Percentiles rank a stretch among this genome's conserved stretches.
Evolutionary conservation across 208 protist genomes (phyloP).

Genomic region (Polymyxa betae): DNA sequence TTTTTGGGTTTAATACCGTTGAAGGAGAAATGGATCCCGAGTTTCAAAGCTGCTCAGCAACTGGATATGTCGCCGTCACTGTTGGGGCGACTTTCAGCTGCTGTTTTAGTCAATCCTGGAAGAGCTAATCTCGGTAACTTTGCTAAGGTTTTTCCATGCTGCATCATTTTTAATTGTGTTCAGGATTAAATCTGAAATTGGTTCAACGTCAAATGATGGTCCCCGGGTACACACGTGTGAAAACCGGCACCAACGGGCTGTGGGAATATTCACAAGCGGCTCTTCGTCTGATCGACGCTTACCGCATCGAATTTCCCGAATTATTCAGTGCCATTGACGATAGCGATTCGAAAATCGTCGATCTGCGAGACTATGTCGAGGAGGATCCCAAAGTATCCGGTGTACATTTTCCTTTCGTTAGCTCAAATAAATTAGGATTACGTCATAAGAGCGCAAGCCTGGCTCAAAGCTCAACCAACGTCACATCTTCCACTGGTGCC

Average conservation of each 20-base stretch:
- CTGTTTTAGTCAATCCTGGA: neutral
- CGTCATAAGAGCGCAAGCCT: neutral
- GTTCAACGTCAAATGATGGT: slow-evolving; percentile 5
- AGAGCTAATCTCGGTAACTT: neutral
- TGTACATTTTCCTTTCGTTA: too few species aligned
- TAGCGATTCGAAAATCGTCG: neutral
- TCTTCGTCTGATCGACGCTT: neutral
- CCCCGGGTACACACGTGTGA: slow-evolving; percentile 32
- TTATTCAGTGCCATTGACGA: neutral
- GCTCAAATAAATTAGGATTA: neutral
- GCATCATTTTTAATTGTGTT: neutral
- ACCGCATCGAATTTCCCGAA: slow-evolving; percentile 14
- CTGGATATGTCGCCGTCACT: neutral
- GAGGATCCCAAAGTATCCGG: neutral
- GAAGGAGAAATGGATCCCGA: slow-evolving; percentile 16
- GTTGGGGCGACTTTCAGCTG: neutral
- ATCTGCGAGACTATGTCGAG: neutral
- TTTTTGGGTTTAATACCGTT: neutral
- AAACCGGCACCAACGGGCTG: neutral
- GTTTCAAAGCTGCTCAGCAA: neutral
- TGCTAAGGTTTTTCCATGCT: neutral
- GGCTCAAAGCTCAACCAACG: neutral
- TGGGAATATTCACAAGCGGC: slow-evolving; percentile 33
- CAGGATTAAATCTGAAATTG: slow-evolving; percentile 31
- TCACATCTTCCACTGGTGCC: slow-evolving; percentile 6